Conservation (phyloP, 441 rosid species). For the Francoa sonchifolia region DNA sequence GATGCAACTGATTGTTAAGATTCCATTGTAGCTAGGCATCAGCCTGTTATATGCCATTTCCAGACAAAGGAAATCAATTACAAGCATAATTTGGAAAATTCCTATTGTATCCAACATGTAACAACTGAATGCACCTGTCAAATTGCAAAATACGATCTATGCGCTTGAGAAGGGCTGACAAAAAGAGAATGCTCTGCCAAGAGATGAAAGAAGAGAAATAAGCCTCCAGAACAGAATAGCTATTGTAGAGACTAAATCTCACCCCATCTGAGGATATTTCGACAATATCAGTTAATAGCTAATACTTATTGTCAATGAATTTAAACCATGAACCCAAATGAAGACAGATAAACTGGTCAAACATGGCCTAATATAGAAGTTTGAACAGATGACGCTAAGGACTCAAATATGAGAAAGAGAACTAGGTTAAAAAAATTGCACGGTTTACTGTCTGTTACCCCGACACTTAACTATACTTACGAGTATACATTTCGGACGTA, state of each 20-base stretch:
- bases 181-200: slow-evolving; percentile 63
- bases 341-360: too few relatives aligned
- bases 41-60: slow-evolving; percentile 37
- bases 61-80: slow-evolving; percentile 13
- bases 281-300: too few relatives aligned
- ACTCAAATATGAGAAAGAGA: too few relatives aligned
- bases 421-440: too few relatives aligned
- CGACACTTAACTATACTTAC: too few relatives aligned
- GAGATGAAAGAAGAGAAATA: slow-evolving; percentile 14
- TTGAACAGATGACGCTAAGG: too few relatives aligned
- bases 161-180: slow-evolving; percentile 93
- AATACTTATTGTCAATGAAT: too few relatives aligned
- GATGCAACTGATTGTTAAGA: slow-evolving; percentile 86
- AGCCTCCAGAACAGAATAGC: slow-evolving; percentile 3
- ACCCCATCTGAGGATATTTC: too few relatives aligned
- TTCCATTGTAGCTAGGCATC: slow-evolving; percentile 95
- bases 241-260: neutral
- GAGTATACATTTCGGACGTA: too few relatives aligned
- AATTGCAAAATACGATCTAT: slow-evolving; percentile 89
- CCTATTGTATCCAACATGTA: slow-evolving; percentile 7
- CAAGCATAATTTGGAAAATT: slow-evolving; percentile 5
- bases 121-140: slow-evolving; percentile 53
- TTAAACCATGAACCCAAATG: too few relatives aligned
- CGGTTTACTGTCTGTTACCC: too few relatives aligned
- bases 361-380: too few relatives aligned